phyloP scores from a whole-genome alignment of 2,329 filamentous ascomycete genomes.

The Aspergillus tamarii region DNA sequence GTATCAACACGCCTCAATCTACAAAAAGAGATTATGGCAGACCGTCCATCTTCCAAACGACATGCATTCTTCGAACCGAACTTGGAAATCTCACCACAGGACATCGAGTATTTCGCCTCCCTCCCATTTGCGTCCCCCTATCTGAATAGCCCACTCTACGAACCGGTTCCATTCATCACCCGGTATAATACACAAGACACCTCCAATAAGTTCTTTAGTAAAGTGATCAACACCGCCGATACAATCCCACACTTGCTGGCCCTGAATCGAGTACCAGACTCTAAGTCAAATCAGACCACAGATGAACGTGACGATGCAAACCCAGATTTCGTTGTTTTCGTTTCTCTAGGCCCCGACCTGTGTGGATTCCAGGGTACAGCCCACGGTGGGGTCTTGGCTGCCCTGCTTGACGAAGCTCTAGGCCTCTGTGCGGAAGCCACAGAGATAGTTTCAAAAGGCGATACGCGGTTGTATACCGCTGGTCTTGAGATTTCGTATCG shows the following conservation, averaged over 20 bases:
- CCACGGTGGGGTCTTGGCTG: constrained; percentile 23
- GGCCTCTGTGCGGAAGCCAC: constrained; percentile 19
- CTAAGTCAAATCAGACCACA: neutral
- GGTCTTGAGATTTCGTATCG: constrained; percentile 15
- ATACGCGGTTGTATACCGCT: constrained; percentile 14
- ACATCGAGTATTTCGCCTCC: constrained; percentile 12
- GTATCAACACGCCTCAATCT: neutral
- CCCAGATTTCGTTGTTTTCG: constrained; percentile 16
- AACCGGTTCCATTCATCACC: constrained; percentile 17
- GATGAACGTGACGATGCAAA: constrained; percentile 8
- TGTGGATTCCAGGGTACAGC: constrained; percentile 19
- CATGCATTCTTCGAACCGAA: constrained; percentile 10
- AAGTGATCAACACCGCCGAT: constrained; percentile 20
- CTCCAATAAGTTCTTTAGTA: constrained; percentile 23
- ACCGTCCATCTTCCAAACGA: neutral
- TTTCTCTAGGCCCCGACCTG: constrained; percentile 18
- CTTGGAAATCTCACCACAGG: constrained; percentile 9
- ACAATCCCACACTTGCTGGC: constrained; percentile 22
- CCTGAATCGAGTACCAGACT: constrained; percentile 12
- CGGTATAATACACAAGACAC: constrained; percentile 16
- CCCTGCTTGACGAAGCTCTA: constrained; percentile 24
- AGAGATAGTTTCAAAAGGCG: constrained; percentile 8
- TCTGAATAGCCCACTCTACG: constrained; percentile 6
- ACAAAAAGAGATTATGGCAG: neutral
- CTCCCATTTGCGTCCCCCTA: constrained; percentile 8